Evolutionary conservation across 768 basidiomycete genomes (phyloP).

Genomic region (Lanmaoa rubissima): DNA sequence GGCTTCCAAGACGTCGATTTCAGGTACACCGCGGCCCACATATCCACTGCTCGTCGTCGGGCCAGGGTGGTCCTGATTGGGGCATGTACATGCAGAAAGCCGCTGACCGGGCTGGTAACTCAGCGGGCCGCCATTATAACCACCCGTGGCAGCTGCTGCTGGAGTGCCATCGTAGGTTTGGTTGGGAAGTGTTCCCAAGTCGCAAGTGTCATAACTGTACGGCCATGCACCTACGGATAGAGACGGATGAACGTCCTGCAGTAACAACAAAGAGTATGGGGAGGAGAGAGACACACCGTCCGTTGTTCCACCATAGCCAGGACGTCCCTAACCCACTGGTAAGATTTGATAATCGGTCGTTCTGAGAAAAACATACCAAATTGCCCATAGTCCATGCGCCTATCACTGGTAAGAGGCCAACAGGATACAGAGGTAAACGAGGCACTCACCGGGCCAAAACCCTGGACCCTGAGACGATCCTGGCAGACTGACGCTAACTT

Average conservation of each 20-base stretch:
- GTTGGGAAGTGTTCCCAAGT: constrained; percentile 82
- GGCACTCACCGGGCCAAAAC: constrained; percentile 76
- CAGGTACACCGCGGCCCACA: constrained; percentile 76
- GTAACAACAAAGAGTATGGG: neutral
- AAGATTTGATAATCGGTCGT: constrained; percentile 4
- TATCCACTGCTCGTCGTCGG: constrained; percentile 46
- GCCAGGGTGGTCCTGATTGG: constrained; percentile 85
- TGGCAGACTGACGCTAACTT: constrained; percentile 75
- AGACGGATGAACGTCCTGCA: neutral
- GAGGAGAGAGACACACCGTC: constrained; percentile 49
- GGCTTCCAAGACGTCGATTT: constrained; percentile 91
- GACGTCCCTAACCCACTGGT: constrained; percentile 56
- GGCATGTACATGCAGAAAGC: constrained; percentile 84
- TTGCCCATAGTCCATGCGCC: constrained; percentile 82
- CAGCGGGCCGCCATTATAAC: constrained; percentile 47
- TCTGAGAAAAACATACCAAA: constrained; percentile 28
- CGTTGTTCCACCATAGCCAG: constrained; percentile 87
- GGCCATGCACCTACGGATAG: constrained; percentile 56
- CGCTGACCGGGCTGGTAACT: constrained; percentile 87
- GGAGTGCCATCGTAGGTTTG: constrained; percentile 71
- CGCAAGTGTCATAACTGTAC: constrained; percentile 82
- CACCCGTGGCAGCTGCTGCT: constrained; percentile 52
- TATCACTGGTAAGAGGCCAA: constrained; percentile 18
- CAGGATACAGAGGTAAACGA: constrained; percentile 16
- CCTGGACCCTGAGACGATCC: constrained; percentile 61